Evolutionary conservation across 139 green algal genomes (phyloP), one percentile per base, ranked within the genome.

Genomic region (Chlamydomonas schloesseri): DNA sequence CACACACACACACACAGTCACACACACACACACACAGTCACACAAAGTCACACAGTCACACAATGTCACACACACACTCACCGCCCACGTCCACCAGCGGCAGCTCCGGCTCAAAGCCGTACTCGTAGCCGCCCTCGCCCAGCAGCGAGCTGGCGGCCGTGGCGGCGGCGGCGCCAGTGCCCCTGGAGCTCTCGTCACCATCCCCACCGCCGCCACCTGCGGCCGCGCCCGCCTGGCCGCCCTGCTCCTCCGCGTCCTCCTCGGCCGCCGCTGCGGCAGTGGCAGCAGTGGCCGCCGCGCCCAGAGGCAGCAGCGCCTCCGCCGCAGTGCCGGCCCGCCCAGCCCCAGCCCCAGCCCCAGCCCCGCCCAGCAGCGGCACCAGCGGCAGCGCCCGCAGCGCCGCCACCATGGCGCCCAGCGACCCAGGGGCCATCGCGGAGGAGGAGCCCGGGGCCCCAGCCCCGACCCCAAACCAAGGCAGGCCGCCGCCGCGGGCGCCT

Each of bases 101-200:
- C 47, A 84, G 78, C 65, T 71, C 31, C n/a, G 34, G 11, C 62
- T 84, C 78, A 26, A 84, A 84, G 78, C 78, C 78, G 65, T 84
- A 84, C n/a, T 50, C 9, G 64, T 69, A 76, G n/a, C 65, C 55
- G 10, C 77, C 78, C 78, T 84, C 78, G 31, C 78, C 78, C 46
- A 84, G 65, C 37, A 84, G 29, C 23, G 62, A 37, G 14, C 62
- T 37, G 8, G 3, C 29, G 3, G 71, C 15, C 2, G 6, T n/a
- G 13, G 31, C 31, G 15, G 71, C 37, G 13, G 71, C 37, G 14
- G 33, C 5, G 23, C 5, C 68, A 24, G 31, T 50, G 68, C 17
- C 14, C 3, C 24, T 28, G 42, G 69, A 4, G 18, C 34, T 18
- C 72, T 50, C 20, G 18, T 50, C 23, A 0, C 42, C 23, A 29